Evolutionary conservation across 257 asterid species (phyloP), one percentile per base, ranked within the genome.

Genomic region (Misopates orontium): DNA sequence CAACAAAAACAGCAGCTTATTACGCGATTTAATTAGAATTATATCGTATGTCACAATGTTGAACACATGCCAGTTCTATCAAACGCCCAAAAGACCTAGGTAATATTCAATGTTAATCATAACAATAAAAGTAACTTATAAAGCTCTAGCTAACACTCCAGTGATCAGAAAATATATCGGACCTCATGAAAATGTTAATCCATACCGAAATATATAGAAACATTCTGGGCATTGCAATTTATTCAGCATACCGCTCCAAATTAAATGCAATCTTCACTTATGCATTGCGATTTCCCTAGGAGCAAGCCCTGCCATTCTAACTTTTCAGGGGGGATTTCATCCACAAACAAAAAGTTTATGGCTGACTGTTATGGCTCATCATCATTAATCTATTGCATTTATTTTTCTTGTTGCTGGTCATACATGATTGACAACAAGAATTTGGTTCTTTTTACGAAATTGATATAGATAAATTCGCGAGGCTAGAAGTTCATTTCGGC

Each of bases 101-200:
- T 57, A 51, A 71, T 53, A 20, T 40, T 58, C 28, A 52, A 42
- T 31, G 58, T 24, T 51, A 14, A 52, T 41, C 45, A 54, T 22
- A 28, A 20, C 22, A 23, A 66, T 22, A 18, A 65, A 51, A 16
- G 54, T 50, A 58, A 40, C 49, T 21, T 11, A 68, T 21, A 47
- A 19, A 54, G 69, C 60, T 66, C 58, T 61, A 50, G 62, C 57
- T 55, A 55, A 56, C 25, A 10, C 67, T 50, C 40, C 66, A 71
- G 40, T 53, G 63, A 62, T 71, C 56, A 48, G 39, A 56, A 71
- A 31, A 72, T 5, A 28, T 28, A 28, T 7, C 7, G 7, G 36
- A 28, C 36, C 7, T 28, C 36, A 28, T 28, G 36, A 58, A 55
- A 18, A 44, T 54, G 51, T 44, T 10, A 31, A 44, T 12, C 23